Conservation (phyloP, 2,329 filamentous ascomycete species). For the Chaetomium strumarium region DNA sequence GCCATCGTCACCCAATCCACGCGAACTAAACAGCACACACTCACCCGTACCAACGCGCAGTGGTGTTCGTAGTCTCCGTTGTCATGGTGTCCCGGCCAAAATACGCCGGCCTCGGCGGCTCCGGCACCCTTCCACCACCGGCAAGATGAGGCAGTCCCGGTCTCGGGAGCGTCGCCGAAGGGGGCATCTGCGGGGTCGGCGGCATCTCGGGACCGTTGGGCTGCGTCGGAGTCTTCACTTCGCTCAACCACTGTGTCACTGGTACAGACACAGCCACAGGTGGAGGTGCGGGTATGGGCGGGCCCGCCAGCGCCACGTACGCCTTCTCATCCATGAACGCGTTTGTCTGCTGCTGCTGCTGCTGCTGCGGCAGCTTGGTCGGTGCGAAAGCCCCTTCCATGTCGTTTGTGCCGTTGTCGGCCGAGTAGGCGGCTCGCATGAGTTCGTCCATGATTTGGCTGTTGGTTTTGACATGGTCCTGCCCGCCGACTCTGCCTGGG, state of each 20-base stretch:
- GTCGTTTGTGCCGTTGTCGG: constrained; percentile 13
- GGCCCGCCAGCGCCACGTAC: constrained; percentile 17
- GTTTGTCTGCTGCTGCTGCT: not conserved
- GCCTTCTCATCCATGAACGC: constrained; percentile 19
- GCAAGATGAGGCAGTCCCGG: not conserved
- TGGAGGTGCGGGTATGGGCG: not conserved
- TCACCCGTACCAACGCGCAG: constrained; percentile 10
- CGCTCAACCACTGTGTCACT: constrained; percentile 17
- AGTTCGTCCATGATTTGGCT: constrained; percentile 23
- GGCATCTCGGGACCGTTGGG: constrained; percentile 15
- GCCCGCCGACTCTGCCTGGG: not conserved
- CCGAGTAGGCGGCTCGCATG: constrained; percentile 20
- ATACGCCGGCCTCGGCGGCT: constrained; percentile 12
- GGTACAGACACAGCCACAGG: not conserved
- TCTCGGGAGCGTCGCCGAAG: not conserved
- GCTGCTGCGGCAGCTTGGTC: not conserved
- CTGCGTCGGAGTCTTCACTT: constrained; percentile 18
- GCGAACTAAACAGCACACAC: not conserved
- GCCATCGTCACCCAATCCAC: not conserved
- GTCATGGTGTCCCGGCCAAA: constrained; percentile 16
- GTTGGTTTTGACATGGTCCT: constrained; percentile 18
- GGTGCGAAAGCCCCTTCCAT: constrained; percentile 9
- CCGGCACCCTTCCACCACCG: not conserved
- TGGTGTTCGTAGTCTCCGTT: constrained; percentile 16
- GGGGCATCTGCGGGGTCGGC: constrained; percentile 8